Evolutionary conservation across 345 rosid genomes (phyloP).

Genomic region (Syzygium grande): DNA sequence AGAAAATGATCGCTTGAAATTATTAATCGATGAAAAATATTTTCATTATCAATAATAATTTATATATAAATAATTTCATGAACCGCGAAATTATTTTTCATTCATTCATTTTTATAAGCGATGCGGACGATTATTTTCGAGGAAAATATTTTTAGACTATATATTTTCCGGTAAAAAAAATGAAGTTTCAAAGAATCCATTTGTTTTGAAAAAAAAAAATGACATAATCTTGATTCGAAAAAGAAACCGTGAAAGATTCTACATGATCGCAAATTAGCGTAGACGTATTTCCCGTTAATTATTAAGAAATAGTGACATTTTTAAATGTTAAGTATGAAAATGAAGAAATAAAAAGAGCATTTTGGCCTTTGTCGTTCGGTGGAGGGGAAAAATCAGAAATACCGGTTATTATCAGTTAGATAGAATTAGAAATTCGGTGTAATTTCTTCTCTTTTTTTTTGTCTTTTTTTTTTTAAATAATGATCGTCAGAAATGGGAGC

Average conservation of each 20-base stretch:
- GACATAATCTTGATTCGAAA: not conserved
- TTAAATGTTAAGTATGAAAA: not conserved
- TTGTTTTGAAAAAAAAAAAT: not conserved
- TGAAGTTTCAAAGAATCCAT: too few species aligned
- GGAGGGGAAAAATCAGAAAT: not conserved
- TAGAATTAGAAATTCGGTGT: not conserved
- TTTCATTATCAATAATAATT: too few species aligned
- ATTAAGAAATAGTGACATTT: not conserved
- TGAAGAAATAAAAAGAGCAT: not conserved
- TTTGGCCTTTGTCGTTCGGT: not conserved
- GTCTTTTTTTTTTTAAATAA: not conserved
- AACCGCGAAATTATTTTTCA: too few species aligned
- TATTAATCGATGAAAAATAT: too few species aligned
- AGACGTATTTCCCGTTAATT: not conserved
- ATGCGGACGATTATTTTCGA: too few species aligned
- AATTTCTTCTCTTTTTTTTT: not conserved
- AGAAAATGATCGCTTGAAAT: too few species aligned
- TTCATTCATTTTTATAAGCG: too few species aligned
- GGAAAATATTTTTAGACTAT: too few species aligned
- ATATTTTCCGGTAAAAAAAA: too few species aligned
- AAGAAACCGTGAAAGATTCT: not conserved
- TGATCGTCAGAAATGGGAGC: not conserved
- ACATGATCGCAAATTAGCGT: not conserved
- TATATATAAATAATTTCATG: too few species aligned
- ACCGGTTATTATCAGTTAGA: not conserved